These are phyloP conservation scores for Lizanozyma gosingica DNA, from an alignment of 1,139 yeast species.

Conservation along the genomic window DNA sequence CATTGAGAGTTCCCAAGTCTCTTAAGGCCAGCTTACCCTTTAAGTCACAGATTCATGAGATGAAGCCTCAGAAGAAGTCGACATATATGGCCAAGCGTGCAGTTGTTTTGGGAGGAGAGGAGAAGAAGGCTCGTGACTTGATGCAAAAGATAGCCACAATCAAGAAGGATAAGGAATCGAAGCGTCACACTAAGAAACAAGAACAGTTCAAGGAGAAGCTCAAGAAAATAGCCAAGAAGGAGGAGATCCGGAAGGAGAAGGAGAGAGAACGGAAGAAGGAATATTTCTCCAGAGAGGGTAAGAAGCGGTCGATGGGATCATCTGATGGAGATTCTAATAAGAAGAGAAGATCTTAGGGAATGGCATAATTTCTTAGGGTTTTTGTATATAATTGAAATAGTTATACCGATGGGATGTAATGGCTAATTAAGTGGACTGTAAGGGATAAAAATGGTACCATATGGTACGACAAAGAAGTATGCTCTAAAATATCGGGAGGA, in stretches of 20 bases:
- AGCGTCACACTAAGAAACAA: slow-evolving; percentile 64
- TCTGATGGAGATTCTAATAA: slow-evolving; percentile 31
- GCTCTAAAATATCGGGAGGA: too few relatives aligned
- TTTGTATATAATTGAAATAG: too few relatives aligned
- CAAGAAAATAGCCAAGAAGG: slow-evolving; percentile 66
- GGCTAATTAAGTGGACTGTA: too few relatives aligned
- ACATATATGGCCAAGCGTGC: slow-evolving; percentile 90
- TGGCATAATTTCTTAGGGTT: too few relatives aligned
- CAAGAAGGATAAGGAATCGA: slow-evolving; percentile 77
- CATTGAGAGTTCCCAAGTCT: slow-evolving; percentile 75
- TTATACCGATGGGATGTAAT: too few relatives aligned
- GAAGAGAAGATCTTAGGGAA: slow-evolving; percentile 12
- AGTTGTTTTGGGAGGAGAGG: slow-evolving; percentile 86
- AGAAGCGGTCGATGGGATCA: slow-evolving; percentile 47
- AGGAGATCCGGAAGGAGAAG: slow-evolving; percentile 63
- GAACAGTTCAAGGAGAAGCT: slow-evolving; percentile 70
- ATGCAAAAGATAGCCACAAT: slow-evolving; percentile 82
- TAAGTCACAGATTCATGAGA: slow-evolving; percentile 78
- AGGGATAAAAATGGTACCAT: too few relatives aligned
- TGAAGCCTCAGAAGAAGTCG: slow-evolving; percentile 81
- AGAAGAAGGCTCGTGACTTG: slow-evolving; percentile 85
- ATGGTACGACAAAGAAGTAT: too few relatives aligned
- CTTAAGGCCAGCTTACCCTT: slow-evolving; percentile 77
- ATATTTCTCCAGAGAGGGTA: slow-evolving; percentile 65
- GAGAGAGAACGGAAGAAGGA: slow-evolving; percentile 84